Evolutionary conservation across 768 basidiomycete genomes (phyloP), one percentile per base, ranked within the genome.

Genomic region (Boletus coccyginus): DNA sequence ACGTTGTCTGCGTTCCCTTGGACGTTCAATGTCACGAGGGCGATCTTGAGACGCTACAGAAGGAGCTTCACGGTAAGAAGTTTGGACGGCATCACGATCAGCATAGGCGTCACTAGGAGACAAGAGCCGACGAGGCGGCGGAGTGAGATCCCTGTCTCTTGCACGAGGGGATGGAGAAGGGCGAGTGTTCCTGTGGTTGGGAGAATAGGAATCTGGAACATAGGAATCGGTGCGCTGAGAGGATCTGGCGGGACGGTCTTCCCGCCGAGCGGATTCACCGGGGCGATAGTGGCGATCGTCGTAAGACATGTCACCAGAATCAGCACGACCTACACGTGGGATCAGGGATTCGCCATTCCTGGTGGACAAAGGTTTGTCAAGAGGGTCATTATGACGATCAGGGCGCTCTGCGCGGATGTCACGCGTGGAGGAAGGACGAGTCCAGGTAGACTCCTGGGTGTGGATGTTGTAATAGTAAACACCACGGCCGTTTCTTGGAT

Each of bases 251-350:
- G 62, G 55, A 43, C 66, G 66, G 51, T 73, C 70, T 35, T 71
- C 71, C 21, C 70, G 60, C 3, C 70, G 64, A 56, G 36, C 46
- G 12, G 61, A 44, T 36, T 71, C 70, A 43, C 67, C 75, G 35
- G 86, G 85, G 46, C 85, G 81, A 67, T 88, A 88, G 67, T 87
- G 84, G 31, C 87, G 80, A 66, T 87, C 87, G 54, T 80, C 74
- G 53, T 79, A 83, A 17, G 82, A 78, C 53, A 86, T 75, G 60
- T 62, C 58, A 39, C 56, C 60, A 21, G 50, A 52, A 43, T 73
- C 73, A 29, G 63, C 41, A 14, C 66, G 68, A 63, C 69, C 66
- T 65, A 65, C 52, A 62, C 69, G 70, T 62, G 67, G 58, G 31
- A 55, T 56, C 17, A 56, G 35, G 60, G 50, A 32, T 40, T 66